These are phyloP conservation scores for Candida buenavistaensis DNA, from an alignment of 1,139 yeast genomes.

Conservation along the genomic window DNA sequence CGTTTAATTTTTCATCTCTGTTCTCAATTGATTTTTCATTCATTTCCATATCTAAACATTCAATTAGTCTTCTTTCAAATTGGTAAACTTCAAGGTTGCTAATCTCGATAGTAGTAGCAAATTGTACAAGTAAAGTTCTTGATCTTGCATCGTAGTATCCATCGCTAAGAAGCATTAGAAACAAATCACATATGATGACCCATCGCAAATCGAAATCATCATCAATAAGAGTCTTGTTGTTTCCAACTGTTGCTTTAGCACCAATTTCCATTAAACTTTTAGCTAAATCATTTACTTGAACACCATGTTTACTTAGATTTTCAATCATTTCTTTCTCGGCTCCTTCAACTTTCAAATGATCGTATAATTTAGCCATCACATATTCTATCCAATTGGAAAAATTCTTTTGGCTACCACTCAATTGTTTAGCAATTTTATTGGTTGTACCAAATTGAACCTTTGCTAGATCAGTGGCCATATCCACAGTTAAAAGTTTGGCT, in stretches of 20 bases:
- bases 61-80: constrained; percentile 88
- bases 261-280: constrained; percentile 51
- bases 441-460: constrained; percentile 53
- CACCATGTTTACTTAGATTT: constrained; percentile 79
- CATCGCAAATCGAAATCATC: constrained; percentile 72
- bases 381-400: constrained; percentile 85
- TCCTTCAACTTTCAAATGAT: constrained; percentile 71
- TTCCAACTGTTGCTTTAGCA: constrained; percentile 29
- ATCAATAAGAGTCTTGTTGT: constrained; percentile 13
- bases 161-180: constrained; percentile 75
- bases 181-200: constrained; percentile 91
- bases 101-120: constrained; percentile 64
- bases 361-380: constrained; percentile 69
- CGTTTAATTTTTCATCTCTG: constrained; percentile 75
- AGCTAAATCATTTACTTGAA: constrained; percentile 70
- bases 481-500: constrained; percentile 70
- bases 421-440: constrained; percentile 53
- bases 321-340: constrained; percentile 90
- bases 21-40: constrained; percentile 49
- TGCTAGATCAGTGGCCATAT: constrained; percentile 80
- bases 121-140: constrained; percentile 65
- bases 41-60: constrained; percentile 84
- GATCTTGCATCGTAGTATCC: constrained; percentile 91
- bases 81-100: constrained; percentile 69
- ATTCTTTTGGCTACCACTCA: constrained; percentile 74